These are phyloP conservation scores for Fonsecaea multimorphosa DNA, from an alignment of 2,329 filamentous ascomycete genomes.

Conservation along the genomic window DNA sequence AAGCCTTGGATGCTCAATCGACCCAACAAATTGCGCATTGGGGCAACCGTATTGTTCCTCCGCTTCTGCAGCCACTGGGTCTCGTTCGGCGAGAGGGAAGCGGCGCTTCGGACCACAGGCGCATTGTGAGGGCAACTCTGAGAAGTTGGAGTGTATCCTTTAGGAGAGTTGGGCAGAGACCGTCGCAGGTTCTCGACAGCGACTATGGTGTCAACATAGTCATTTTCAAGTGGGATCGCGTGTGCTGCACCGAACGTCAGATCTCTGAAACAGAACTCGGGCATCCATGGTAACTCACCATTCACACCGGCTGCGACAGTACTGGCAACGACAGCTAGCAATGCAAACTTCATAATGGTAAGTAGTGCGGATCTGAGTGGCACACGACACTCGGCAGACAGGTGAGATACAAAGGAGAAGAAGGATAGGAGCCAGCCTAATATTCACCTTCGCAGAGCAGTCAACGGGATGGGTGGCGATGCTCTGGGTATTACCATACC, in stretches of 20 bases:
- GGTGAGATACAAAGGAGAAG: conserved; percentile 3
- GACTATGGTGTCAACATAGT: conserved; percentile 18
- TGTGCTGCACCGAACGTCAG: conserved; percentile 19
- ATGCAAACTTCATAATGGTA: conserved; percentile 24
- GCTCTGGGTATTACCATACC: conserved; percentile 12
- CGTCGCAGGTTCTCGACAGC: conserved; percentile 41
- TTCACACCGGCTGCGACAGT: conserved; percentile 10
- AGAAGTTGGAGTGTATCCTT: conserved; percentile 73
- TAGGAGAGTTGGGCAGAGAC: conserved; percentile 61
- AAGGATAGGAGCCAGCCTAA: not conserved
- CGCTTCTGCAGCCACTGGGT: conserved; percentile 74
- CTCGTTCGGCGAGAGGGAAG: conserved; percentile 70
- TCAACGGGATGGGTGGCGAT: conserved; percentile 12
- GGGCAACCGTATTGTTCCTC: conserved; percentile 72
- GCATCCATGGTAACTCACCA: conserved; percentile 14
- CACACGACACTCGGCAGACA: not conserved
- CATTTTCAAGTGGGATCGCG: conserved; percentile 23
- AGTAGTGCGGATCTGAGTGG: not conserved
- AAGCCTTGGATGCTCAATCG: conserved; percentile 78
- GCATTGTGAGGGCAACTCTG: conserved; percentile 73
- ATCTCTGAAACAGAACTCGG: not conserved
- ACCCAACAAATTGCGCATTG: conserved; percentile 75
- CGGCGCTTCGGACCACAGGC: conserved; percentile 71
- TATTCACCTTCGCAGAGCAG: conserved; percentile 4
- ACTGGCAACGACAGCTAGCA: conserved; percentile 17